Evolutionary conservation across 805 yeast genomes (phyloP).

Genomic region (Blastobotrys chiropterorum): DNA sequence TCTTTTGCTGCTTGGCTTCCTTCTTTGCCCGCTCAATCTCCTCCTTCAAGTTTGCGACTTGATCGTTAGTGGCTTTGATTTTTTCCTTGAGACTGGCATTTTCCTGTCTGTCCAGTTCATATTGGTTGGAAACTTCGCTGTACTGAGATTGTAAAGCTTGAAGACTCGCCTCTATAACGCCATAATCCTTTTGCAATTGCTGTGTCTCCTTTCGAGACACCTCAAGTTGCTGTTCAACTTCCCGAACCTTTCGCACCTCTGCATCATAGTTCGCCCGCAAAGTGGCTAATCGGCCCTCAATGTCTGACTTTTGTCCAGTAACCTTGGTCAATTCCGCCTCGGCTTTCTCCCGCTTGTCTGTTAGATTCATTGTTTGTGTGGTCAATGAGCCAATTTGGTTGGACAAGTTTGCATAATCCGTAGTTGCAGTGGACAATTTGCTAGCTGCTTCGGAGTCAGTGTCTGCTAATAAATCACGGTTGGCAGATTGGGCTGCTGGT

Average conservation of each 20-base stretch:
- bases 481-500: conserved; percentile 22
- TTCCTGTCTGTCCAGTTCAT: conserved; percentile 63
- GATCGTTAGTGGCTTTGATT: conserved; percentile 60
- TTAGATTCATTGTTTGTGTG: conserved; percentile 62
- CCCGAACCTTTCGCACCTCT: conserved; percentile 69
- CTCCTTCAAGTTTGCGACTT: conserved; percentile 51
- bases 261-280: conserved; percentile 68
- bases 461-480: conserved; percentile 49
- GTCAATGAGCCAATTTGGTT: conserved; percentile 78
- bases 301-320: conserved; percentile 58
- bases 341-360: conserved; percentile 66
- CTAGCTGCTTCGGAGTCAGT: conserved; percentile 49
- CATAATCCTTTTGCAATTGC: conserved; percentile 61
- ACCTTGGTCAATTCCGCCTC: conserved; percentile 71
- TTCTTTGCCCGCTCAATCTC: conserved; percentile 47
- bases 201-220: conserved; percentile 62
- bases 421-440: conserved; percentile 68
- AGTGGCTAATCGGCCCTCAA: conserved; percentile 61
- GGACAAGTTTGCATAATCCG: conserved; percentile 80
- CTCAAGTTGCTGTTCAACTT: conserved; percentile 58
- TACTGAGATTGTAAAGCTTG: conserved; percentile 63
- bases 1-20: conserved; percentile 56
- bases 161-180: conserved; percentile 71
- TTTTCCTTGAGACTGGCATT: conserved; percentile 62
- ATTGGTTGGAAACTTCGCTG: conserved; percentile 50